Conservation (phyloP, 345 rosid genomes). For the Citrus australasica region DNA sequence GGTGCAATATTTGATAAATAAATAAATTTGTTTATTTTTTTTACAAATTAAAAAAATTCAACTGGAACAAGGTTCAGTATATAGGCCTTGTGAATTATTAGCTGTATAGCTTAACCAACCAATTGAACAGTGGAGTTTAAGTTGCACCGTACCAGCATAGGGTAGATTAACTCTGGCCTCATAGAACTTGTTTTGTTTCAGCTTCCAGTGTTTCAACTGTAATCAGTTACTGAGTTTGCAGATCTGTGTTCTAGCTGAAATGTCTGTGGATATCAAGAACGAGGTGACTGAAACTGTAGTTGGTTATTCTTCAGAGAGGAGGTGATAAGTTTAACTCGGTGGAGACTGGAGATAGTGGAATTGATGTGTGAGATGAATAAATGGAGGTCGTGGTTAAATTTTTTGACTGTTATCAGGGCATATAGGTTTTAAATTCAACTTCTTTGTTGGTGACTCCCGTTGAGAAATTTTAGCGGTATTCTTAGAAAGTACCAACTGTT, state of each 20-base stretch:
- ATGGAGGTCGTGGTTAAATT: neutral
- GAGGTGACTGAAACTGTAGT: neutral
- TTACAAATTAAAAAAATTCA: neutral
- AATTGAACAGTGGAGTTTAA: neutral
- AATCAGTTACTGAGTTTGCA: neutral
- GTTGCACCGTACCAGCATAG: neutral
- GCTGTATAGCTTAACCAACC: neutral
- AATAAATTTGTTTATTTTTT: neutral
- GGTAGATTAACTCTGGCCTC: neutral
- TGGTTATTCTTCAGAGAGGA: neutral
- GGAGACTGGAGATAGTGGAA: neutral
- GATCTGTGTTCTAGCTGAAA: slow-evolving; percentile 11
- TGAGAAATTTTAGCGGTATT: neutral
- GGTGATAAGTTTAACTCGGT: neutral
- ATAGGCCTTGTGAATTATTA: neutral
- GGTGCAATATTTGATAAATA: neutral
- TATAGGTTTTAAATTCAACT: neutral
- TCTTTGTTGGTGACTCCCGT: neutral
- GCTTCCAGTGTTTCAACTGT: neutral
- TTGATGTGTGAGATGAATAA: neutral
- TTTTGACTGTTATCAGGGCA: neutral
- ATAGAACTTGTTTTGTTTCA: neutral
- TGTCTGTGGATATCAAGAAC: neutral
- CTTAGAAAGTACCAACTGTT: neutral
- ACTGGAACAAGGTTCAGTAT: neutral